Evolutionary conservation across 2,329 filamentous ascomycete species (phyloP).

Genomic region (Botrytis elliptica): DNA sequence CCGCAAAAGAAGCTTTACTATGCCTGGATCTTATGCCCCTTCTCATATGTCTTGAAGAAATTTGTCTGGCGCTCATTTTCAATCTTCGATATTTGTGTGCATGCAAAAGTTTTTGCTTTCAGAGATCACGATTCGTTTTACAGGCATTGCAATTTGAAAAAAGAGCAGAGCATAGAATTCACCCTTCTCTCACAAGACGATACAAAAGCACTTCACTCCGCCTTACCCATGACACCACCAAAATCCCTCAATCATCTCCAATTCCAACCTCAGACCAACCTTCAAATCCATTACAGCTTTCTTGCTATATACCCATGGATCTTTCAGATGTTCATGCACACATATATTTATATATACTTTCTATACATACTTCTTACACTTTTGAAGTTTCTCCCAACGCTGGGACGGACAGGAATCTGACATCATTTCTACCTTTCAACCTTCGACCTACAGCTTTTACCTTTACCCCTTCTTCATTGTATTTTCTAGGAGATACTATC

Average conservation of each 20-base stretch:
- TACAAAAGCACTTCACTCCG: background rate
- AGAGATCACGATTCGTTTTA: background rate
- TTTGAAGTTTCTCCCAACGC: background rate
- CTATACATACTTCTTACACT: constrained; percentile 8
- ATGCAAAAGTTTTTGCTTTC: constrained; percentile 4
- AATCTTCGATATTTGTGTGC: background rate
- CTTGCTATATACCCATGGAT: constrained; percentile 1
- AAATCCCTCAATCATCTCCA: background rate
- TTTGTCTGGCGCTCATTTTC: background rate
- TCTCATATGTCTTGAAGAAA: constrained; percentile 14
- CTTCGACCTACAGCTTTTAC: background rate
- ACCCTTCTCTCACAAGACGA: background rate
- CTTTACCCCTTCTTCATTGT: constrained; percentile 10
- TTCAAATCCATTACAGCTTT: background rate
- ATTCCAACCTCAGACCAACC: background rate
- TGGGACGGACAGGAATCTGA: background rate
- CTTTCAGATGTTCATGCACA: background rate
- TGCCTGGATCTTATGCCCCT: constrained; percentile 27
- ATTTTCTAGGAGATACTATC: constrained; percentile 18
- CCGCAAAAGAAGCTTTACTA: constrained; percentile 36
- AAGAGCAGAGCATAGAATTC: constrained; percentile 9
- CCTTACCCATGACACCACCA: background rate
- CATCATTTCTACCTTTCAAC: background rate
- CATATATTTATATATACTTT: background rate
- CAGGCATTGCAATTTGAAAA: background rate